Evolutionary conservation across 441 rosid genomes (phyloP).

Genomic region (Heliophila coronopifolia): DNA sequence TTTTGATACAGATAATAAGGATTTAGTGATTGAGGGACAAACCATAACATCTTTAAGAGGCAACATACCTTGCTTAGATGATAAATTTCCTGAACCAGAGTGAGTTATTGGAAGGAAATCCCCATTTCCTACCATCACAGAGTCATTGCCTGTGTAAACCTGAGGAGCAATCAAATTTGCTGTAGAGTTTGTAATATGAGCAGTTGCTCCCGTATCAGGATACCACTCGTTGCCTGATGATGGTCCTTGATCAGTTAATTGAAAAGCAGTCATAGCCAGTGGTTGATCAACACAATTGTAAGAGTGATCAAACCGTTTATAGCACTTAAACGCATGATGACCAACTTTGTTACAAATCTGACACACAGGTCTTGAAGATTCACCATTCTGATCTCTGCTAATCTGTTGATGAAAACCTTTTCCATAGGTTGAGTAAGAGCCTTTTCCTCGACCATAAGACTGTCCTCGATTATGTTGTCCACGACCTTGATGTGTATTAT

Average conservation of each 20-base stretch:
- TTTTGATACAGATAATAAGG: neutral
- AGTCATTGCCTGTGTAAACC: neutral
- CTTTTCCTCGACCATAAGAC: neutral
- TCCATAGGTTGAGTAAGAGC: neutral
- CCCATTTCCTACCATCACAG: neutral
- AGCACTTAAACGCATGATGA: neutral
- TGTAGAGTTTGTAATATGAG: neutral
- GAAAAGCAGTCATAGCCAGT: fast-evolving
- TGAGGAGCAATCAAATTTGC: fast-evolving
- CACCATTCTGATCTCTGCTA: too few species aligned
- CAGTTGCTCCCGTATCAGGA: fast-evolving
- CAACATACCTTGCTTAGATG: neutral
- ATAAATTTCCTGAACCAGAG: fast-evolving
- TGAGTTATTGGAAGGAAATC: neutral
- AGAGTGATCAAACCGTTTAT: neutral
- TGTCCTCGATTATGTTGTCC: too few species aligned
- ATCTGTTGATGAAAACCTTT: neutral
- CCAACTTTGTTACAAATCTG: neutral
- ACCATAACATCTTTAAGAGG: neutral
- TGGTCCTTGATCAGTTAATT: neutral
- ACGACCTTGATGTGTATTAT: too few species aligned
- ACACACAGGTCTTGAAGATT: neutral
- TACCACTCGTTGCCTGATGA: fast-evolving
- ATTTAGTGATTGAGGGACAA: neutral
- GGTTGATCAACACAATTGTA: fast-evolving